Evolutionary conservation across 306 rosid genomes (phyloP), one percentile per base, ranked within the genome.

Genomic region (Mimosa bimucronata): DNA sequence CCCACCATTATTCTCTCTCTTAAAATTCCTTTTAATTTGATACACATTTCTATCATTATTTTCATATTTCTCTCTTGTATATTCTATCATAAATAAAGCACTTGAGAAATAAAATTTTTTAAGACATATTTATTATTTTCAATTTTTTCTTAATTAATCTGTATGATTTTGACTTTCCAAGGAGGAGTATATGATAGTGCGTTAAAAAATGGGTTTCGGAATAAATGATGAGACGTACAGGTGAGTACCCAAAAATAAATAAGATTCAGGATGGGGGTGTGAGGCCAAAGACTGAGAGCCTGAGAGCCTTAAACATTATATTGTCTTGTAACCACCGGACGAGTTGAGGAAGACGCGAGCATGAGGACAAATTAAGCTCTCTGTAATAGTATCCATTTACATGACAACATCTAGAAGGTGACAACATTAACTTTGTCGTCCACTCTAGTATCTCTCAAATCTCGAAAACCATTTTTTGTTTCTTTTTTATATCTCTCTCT

Each of bases 241-340:
- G 13, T 23, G 31, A 58, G 37, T 67, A 6, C n/a, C n/a, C n/a
- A n/a, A n/a, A n/a, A n/a, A n/a, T n/a, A n/a, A n/a, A n/a, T n/a
- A n/a, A n/a, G n/a, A n/a, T 70, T 70, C 57, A 70, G 26, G 23
- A 23, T 7, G 74, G 23, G 18, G 74, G 74, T 44, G 74, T 44
- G 74, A 42, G 38, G 74, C 53, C 74, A 68, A 68, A 26, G 57
- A 25, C 74, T 44, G 19, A 23, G 74, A 70, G 74, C 82, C 76
- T 44, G 19, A 23, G 57, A 70, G 74, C 82, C 76, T 81, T 61
- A 11, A 77, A 81, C 60, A 75, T n/a, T n/a, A n/a, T n/a, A n/a
- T 89, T 88, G 97, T 91, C 92, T 66, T 93, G 28, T 87, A 85
- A 80, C 83, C 60, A 78, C 78, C 79, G 90, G 88, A 84, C 88